A percentile compares a stretch with the other conserved stretches of the same genome.
Conservation (phyloP, 31 red algal genomes). For the Odonthalia washingtoniensis region DNA sequence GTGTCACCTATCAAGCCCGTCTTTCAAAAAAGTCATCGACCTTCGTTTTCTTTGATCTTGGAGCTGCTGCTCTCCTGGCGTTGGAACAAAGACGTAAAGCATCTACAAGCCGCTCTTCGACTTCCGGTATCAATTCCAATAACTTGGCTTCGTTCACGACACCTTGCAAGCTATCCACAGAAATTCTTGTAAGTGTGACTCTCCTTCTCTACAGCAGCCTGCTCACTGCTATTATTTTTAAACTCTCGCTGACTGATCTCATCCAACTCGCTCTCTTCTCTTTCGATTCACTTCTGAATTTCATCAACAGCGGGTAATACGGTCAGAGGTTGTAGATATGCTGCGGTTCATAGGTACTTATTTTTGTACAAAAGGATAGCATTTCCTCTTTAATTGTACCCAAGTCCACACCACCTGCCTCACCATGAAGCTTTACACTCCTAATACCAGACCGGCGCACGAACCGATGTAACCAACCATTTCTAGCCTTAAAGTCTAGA, state of each 20-base stretch:
- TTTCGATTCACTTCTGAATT: conserved; percentile 2
- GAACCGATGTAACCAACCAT: background rate
- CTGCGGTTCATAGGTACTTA: too few relatives aligned
- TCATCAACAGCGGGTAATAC: background rate
- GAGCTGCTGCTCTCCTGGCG: background rate
- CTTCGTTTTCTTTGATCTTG: background rate
- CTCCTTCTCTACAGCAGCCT: too few relatives aligned
- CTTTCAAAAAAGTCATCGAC: conserved; percentile 5
- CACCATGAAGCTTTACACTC: background rate
- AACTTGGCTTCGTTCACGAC: too few relatives aligned
- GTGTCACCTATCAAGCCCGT: too few relatives aligned
- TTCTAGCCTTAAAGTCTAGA: background rate
- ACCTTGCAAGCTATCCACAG: too few relatives aligned
- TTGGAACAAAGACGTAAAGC: background rate
- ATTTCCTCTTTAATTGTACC: background rate
- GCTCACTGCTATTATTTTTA: background rate
- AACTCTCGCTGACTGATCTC: background rate
- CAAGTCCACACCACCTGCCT: background rate
- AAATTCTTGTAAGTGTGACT: too few relatives aligned
- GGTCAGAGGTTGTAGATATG: background rate
- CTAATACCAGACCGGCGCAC: background rate
- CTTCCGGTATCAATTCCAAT: background rate
- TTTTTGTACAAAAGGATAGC: too few relatives aligned
- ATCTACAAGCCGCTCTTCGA: background rate
- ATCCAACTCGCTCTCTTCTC: background rate